Evolutionary conservation across 805 yeast genomes (phyloP), one percentile per base, ranked within the genome.

Genomic region (Sugiyamaella marilandica): DNA sequence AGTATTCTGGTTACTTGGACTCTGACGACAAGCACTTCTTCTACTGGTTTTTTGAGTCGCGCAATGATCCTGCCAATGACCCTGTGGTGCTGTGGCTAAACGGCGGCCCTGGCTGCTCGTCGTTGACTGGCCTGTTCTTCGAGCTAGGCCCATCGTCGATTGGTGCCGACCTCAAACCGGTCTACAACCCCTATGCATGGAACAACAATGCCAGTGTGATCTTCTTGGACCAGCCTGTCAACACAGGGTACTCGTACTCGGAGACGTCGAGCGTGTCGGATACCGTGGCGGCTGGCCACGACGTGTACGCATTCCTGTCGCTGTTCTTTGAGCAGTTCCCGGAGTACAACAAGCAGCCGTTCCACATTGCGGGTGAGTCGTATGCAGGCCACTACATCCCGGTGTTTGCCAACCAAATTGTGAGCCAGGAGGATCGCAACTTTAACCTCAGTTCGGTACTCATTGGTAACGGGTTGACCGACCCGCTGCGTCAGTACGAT

Each of bases 61-160:
- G 84, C 57, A 85, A 85, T 69, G 92, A 87, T 70, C 96, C 96
- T 14, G 72, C 73, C 57, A 86, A 77, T 55, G 97, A 90, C 71
- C 97, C 96, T 1, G 76, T 90, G 37, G 79, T 90, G 50, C 74
- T 90, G 64, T 89, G 96, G 97, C 75, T 92, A 64, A 91, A 92
- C 67, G 97, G 97, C 57, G 97, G 97, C 10, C 97, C 97, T 47
- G 97, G 97, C n/a, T 91, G 97, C 69, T 87, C 96, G 0, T 87
- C 96, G 0, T 72, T 88, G 66, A 87, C 95, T 14, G 98, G 98
- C 14, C 76, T 91, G 59, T 85, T 92, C 67, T 91, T 92, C 63
- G 98, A 94, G 70, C 77, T 91, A 62, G 98, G 99, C 24, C 96
- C 98, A 9, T 80, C 96, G 1, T 77, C 86, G 13, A 83, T 92